These are phyloP conservation scores for Leishmania tropica DNA, from an alignment of 208 protist genomes.

Conservation along the genomic window DNA sequence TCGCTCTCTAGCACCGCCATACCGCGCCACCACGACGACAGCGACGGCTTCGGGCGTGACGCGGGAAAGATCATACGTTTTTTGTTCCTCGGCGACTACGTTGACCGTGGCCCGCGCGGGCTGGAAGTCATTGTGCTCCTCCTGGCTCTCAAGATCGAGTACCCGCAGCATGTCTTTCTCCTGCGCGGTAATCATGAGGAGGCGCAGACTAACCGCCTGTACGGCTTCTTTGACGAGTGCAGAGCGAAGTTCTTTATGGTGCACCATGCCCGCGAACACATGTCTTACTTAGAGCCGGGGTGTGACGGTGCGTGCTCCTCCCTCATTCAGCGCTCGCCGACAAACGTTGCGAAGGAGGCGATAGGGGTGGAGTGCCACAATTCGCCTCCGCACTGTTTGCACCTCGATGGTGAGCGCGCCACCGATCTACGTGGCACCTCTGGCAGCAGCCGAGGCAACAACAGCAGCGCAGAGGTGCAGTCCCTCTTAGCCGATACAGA, in stretches of 20 bases:
- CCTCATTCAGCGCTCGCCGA: constrained; percentile 18
- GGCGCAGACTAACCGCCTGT: constrained; percentile 81
- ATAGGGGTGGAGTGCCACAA: background rate
- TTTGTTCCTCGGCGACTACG: constrained; percentile 98
- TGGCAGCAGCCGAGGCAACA: background rate
- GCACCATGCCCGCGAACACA: background rate
- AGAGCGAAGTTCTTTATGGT: constrained; percentile 54
- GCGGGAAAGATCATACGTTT: constrained; percentile 56
- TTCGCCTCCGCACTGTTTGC: background rate
- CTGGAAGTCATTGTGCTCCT: constrained; percentile 86
- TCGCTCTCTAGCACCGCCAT: background rate
- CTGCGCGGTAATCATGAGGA: constrained; percentile 93
- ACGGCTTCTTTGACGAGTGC: constrained; percentile 88
- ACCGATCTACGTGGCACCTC: background rate
- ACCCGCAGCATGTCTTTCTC: constrained; percentile 86
- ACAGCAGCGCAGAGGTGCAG: background rate
- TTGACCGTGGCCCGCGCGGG: constrained; percentile 93
- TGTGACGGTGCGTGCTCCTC: background rate
- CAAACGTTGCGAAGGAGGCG: background rate
- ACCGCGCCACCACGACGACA: constrained; percentile 7
- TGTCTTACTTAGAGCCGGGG: background rate
- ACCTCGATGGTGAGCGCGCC: background rate
- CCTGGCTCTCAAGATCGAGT: constrained; percentile 84
- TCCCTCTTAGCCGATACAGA: background rate
- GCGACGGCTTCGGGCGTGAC: constrained; percentile 3